Evolutionary conservation across 2,329 filamentous ascomycete species (phyloP).

Genomic region (Dothistroma pini): DNA sequence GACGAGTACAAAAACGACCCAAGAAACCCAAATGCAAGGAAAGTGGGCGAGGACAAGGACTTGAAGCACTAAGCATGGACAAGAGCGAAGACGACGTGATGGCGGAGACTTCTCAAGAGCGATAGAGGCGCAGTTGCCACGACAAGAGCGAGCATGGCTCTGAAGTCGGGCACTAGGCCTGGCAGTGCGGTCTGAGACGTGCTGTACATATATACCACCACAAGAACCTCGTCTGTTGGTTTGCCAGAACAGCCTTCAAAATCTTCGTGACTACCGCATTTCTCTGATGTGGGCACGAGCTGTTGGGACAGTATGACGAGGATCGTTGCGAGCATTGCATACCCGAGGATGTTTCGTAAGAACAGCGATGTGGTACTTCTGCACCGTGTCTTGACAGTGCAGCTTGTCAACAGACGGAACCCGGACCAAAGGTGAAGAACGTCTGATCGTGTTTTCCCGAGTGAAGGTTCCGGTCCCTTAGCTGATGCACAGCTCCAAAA

Average conservation of each 20-base stretch:
- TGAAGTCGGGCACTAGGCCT: background rate
- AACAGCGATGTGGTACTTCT: background rate
- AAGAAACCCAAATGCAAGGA: conserved; percentile 65
- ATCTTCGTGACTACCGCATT: too few species aligned
- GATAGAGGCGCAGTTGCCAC: background rate
- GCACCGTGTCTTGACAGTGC: background rate
- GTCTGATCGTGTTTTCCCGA: too few species aligned
- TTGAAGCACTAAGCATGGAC: background rate
- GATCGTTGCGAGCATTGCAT: background rate
- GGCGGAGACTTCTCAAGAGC: background rate
- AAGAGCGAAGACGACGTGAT: background rate
- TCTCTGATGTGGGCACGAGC: too few species aligned
- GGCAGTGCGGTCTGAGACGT: conserved; percentile 1
- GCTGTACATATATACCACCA: conserved; percentile 7
- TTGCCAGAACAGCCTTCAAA: background rate
- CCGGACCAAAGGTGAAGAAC: too few species aligned
- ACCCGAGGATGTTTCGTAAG: background rate
- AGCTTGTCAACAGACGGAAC: too few species aligned
- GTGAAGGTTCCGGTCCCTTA: background rate
- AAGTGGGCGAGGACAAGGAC: conserved; percentile 25
- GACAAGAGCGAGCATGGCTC: background rate
- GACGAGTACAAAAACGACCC: conserved; percentile 97
- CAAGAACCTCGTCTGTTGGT: conserved; percentile 4
- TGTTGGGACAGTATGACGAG: background rate
- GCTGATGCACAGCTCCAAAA: background rate